Evolutionary conservation across 805 yeast species (phyloP), one percentile per base, ranked within the genome.

Genomic region (Dipodascopsis tothii): DNA sequence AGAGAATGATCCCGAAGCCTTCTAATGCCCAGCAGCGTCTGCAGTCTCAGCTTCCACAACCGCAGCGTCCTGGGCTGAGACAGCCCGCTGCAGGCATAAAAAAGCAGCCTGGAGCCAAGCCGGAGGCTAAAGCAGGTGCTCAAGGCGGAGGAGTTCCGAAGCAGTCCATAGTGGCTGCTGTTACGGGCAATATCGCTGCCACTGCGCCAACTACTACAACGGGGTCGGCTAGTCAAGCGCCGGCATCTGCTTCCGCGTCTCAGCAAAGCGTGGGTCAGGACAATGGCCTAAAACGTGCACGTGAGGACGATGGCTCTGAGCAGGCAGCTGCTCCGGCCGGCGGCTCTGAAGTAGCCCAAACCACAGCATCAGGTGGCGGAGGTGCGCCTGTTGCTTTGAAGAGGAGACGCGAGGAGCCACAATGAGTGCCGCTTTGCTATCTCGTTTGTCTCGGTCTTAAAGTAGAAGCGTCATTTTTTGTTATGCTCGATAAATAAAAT

Each of bases 331-430:
- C 23, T 4, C 19, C n/a, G n/a, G 19, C 4, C 4, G n/a, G 20
- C 4, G 23, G 5, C 16, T 21, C 17, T 39, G 39, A 11, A 33
- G 36, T 28, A 5, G 38, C 41, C 5, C 44, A 39, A 23, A 23
- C 36, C 37, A 25, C 36, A 4, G 52, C 25, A 20, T 35, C 17
- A 7, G 35, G 27, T 3, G 36, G 17, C 3, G 22, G 28, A 17
- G 45, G 41, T 5, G 37, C 47, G 9, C 48, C 48, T 21, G 43
- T 46, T 14, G 48, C 49, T 16, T 19, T 45, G 38, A 48, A 48
- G 38, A 37, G 52, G 18, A 40, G 52, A 21, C 35, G 45, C 22
- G 52, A 48, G 37, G 50, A 48, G 32, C n/a, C n/a, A n/a, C n/a
- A n/a, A n/a, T n/a, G n/a, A n/a, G n/a, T n/a, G n/a, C n/a, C n/a